Evolutionary conservation across 768 basidiomycete species (phyloP), one percentile per base, ranked within the genome.

Genomic region (Infundibulicybe gibba): DNA sequence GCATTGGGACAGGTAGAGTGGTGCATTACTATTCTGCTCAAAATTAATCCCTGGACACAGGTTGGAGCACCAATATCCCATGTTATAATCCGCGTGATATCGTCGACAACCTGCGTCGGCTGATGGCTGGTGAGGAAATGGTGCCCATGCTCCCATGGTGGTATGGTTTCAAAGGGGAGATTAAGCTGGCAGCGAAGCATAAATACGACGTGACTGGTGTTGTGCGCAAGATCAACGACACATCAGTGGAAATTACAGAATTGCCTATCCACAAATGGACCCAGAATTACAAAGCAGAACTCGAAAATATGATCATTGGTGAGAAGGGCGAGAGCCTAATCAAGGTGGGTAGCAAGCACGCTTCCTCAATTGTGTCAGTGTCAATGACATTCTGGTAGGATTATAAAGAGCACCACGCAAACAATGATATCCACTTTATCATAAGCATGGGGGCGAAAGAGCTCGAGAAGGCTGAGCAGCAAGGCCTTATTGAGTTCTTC

Each of bases 261-360:
- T 69, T 99, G 35, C 97, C 97, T 2, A 87, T 99, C 50, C 87
- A 94, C 59, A 85, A 82, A 57, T 99, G 97, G 97, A 99, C 95
- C 1, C 82, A 88, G 61, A 77, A 70, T 39, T 98, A 90, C 74
- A 97, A 97, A 71, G 79, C 80, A n/a, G 87, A 92, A 61, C 71
- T 99, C 19, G 95, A 98, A 62, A 65, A 72, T 11, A 90, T 95
- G 88, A 83, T 91, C 40, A 63, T 62, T 19, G 85, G 85, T 5
- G 87, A 93, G 54, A 95, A 97, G 63, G 80, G 81, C 14, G 65
- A 64, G 2, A 83, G 88, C 2, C 62, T 77, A 15, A 76, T 97
- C 69, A 97, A 95, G 79, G 94, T 83, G 35, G 42, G 54, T 55
- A 25, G 8, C 25, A 8, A 25, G 25, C 25, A 25, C 8, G 25